Evolutionary conservation across 371 early-diverging fungal genomes (phyloP), one percentile per base, ranked within the genome.

Genomic region (Mortierella sp.): DNA sequence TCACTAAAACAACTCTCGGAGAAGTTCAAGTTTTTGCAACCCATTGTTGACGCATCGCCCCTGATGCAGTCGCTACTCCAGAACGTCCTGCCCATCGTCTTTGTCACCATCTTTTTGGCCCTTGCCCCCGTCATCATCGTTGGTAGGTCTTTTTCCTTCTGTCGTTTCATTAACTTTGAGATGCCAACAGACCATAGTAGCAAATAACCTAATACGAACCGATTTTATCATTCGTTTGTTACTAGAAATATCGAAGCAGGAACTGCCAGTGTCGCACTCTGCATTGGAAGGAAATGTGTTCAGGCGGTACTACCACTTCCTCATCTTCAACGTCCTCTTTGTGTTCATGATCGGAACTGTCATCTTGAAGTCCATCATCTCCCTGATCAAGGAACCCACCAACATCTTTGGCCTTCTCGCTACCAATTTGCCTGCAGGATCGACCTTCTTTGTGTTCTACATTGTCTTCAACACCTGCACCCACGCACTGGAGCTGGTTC

Each of bases 311-410:
- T 97, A 95, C 85, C 93, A 95, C 76, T 98, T 97, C 77, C 89
- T 94, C 64, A 86, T 97, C 37, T 93, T 95, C 88, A 98, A 97
- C 85, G 93, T 97, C 1, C 86, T 98, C n/a, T 88, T 98, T 71
- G 92, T 97, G 16, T 95, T 96, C 82, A 93, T 94, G 39, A 88
- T 96, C 8, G 94, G 96, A n/a, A 90, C 91, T 24, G 94, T 96
- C 0, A 80, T 97, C 52, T 93, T 96, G 86, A 89, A 92, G 50
- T 89, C 94, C n/a, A 81, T 96, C 47, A 87, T 90, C 31, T 90
- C 94, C 13, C 90, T 95, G 7, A 73, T 83, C 41, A 79, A 78
- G 29, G 63, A 73, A 43, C 79, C 76, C 2, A 83, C 84, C 34
- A 83, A 83, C 67, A 75, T 83, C 24, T 83, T 83, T 47, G 70